Evolutionary conservation across 441 rosid species (phyloP).

Genomic region (Breynia disticha): DNA sequence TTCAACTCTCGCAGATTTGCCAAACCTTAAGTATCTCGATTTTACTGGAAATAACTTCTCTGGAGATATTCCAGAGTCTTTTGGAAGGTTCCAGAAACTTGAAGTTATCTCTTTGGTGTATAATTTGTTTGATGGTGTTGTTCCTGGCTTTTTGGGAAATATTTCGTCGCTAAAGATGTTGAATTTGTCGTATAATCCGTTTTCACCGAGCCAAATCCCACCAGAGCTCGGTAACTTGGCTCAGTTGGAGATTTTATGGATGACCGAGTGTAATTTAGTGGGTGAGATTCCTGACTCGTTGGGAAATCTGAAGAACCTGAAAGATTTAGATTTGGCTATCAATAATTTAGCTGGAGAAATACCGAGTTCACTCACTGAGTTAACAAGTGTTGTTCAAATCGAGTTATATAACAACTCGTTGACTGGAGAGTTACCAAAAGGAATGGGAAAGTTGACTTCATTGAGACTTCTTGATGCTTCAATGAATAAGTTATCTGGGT

Average conservation of each 20-base stretch:
- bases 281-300: constrained; percentile 83
- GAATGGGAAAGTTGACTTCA: constrained; percentile 44
- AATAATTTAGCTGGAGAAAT: constrained; percentile 54
- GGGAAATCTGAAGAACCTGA: constrained; percentile 53
- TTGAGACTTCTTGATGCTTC: constrained; percentile 77
- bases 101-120: constrained; percentile 74
- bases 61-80: constrained; percentile 67
- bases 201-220: constrained; percentile 66
- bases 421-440: constrained; percentile 57
- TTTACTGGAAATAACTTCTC: constrained; percentile 80
- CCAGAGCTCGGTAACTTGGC: constrained; percentile 77
- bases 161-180: constrained; percentile 56
- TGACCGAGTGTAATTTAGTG: constrained; percentile 61
- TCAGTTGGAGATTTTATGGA: constrained; percentile 79
- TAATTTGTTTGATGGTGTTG: constrained; percentile 58
- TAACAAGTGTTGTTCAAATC: constrained; percentile 58
- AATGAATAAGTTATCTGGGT: constrained; percentile 62
- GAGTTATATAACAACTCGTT: constrained; percentile 93
- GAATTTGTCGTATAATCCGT: constrained; percentile 80
- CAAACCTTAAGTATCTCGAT: constrained; percentile 45
- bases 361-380: constrained; percentile 58
- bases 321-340: constrained; percentile 74
- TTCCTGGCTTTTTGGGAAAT: constrained; percentile 71
- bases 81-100: constrained; percentile 52
- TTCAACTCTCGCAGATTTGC: constrained; percentile 39